Conservation (phyloP, 2,329 filamentous ascomycete species). For the Botrytis squamosa region DNA sequence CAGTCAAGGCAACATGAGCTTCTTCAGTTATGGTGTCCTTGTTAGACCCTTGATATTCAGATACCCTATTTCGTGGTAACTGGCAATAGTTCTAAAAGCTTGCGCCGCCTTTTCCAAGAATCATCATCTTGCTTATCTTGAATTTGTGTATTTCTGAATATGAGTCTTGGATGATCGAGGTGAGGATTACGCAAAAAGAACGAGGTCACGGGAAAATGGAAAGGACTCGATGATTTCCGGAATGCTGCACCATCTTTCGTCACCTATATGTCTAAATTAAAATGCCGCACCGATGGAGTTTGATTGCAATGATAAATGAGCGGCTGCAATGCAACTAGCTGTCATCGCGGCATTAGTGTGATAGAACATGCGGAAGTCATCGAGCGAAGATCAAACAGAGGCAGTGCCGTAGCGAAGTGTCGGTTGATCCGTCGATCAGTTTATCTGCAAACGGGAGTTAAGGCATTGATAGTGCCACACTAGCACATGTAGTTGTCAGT, state of each 20-base stretch:
- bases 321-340: neutral
- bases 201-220: neutral
- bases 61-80: neutral
- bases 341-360: neutral
- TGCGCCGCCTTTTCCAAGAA: no score
- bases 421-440: neutral
- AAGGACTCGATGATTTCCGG: neutral
- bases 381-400: neutral
- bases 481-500: neutral
- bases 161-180: no score
- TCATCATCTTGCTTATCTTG: neutral
- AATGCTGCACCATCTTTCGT: neutral
- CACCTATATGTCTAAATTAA: no score
- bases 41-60: neutral
- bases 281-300: neutral
- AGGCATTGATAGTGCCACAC: neutral
- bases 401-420: neutral
- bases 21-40: neutral
- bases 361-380: neutral
- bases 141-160: neutral
- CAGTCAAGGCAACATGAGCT: neutral
- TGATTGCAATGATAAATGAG: neutral
- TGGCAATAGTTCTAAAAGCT: neutral
- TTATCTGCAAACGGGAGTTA: neutral
- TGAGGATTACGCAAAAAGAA: neutral